These are phyloP conservation scores for Aspergillus saccharolyticus DNA, from an alignment of 495 filamentous ascomycete species.

Conservation along the genomic window DNA sequence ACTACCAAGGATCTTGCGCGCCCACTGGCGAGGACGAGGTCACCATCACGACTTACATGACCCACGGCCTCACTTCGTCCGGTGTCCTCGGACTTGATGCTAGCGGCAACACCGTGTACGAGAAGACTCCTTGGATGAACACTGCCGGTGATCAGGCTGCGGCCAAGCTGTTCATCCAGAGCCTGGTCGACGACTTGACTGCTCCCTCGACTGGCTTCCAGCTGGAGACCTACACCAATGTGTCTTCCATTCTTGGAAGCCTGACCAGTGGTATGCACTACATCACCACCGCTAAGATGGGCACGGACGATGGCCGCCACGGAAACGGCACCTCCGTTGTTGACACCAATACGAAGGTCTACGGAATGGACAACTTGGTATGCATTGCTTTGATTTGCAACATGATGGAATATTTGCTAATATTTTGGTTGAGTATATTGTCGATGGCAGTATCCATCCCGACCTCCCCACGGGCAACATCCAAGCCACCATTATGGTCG, in stretches of 20 bases:
- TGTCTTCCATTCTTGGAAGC: conserved; percentile 42
- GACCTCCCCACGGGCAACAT: conserved; percentile 43
- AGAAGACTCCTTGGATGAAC: conserved; percentile 36
- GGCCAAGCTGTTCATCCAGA: conserved; percentile 36
- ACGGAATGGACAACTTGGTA: conserved; percentile 61
- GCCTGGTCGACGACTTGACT: conserved; percentile 48
- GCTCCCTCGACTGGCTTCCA: conserved; percentile 49
- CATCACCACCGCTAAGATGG: conserved; percentile 47
- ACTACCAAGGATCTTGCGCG: conserved; percentile 31
- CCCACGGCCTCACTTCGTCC: conserved; percentile 40
- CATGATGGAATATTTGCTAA: conserved; percentile 5
- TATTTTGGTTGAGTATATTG: conserved; percentile 22
- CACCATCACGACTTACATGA: conserved; percentile 36
- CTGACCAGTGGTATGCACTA: conserved; percentile 64
- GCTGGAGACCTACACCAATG: conserved; percentile 50
- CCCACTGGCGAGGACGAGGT: conserved; percentile 21
- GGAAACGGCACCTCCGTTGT: conserved; percentile 54
- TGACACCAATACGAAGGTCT: conserved; percentile 60
- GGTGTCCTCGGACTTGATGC: conserved; percentile 58
- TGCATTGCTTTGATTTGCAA: background rate
- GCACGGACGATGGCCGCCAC: conserved; percentile 40
- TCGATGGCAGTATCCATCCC: conserved; percentile 41
- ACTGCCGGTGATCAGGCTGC: conserved; percentile 22
- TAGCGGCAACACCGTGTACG: conserved; percentile 54
- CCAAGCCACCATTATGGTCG: conserved; percentile 39